Conservation (phyloP, 768 basidiomycete genomes). For the Mycena venus region DNA sequence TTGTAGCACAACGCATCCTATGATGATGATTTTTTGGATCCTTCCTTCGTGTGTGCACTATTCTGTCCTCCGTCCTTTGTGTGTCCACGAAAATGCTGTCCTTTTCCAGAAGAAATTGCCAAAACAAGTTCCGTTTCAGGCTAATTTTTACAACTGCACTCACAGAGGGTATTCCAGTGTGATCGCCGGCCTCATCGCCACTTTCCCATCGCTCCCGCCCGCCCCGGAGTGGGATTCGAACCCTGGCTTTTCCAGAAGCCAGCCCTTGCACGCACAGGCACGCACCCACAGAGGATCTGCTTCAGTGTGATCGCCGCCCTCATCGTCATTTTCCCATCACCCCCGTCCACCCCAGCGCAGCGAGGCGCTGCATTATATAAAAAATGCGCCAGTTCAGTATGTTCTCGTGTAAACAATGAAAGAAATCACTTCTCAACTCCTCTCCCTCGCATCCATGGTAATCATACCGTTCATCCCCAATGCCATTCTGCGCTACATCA, state of each 20-base stretch:
- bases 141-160: neutral
- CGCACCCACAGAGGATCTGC: no score
- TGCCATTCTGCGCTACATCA: neutral
- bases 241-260: neutral
- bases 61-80: no score
- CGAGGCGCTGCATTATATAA: neutral
- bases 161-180: no score
- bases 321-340: no score
- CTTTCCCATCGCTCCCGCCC: no score
- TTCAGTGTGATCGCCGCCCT: no score
- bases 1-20: neutral
- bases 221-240: neutral
- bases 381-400: neutral
- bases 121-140: neutral
- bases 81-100: no score
- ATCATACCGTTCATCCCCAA: constrained; percentile 6
- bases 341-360: no score
- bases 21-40: neutral
- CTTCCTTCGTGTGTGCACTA: neutral
- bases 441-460: neutral
- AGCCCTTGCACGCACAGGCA: no score
- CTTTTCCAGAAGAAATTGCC: no score
- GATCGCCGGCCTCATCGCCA: no score
- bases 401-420: neutral
- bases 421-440: neutral